Evolutionary conservation across 225 moss, liverwort and hornwort species (phyloP), one percentile per base, ranked within the genome.

Genomic region (Asterella californica): DNA sequence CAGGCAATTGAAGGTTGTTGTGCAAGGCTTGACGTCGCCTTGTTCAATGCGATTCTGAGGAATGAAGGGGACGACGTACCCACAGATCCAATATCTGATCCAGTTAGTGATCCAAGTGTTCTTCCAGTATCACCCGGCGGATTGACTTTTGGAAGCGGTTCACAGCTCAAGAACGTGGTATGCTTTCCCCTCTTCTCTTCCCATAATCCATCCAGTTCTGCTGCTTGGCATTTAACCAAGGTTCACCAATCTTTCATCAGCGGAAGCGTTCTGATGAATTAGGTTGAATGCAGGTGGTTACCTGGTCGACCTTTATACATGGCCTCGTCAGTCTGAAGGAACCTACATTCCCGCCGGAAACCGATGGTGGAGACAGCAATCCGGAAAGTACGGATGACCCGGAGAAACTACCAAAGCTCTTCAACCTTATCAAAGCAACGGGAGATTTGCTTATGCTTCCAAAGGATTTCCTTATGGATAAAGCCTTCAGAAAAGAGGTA

Each of bases 101-200:
- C 97, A 80, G 81, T 99, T 29, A 92, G 89, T 5, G 89, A 99
- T 82, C 86, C 92, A 9, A 93, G 90, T 70, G 93, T 99, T 45
- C 94, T 99, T 83, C 97, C 97, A 33, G 89, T 99, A 79, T 88
- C 87, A 59, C 82, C 70, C 0, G 97, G 97, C 19, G 87, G 85
- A 63, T 85, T 99, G 15, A 94, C 91, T 10, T 99, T 99, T 78
- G 94, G 94, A 85, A 92, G 88, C 18, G 97, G 97, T 52, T 92
- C 94, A 60, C 94, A 93, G 24, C 55, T 99, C 3, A 99, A 99
- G 78, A 94, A 99, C 81, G 97, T 90, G 78, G 97, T 97, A 88
- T 57, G 96, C 83, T 75, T 34, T 37, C 53, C 33, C 68, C 69
- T 24, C 42, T 65, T 65, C 27, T 61, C 21, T 9, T 37, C 22